These are phyloP conservation scores for Ophiocordyceps camponoti-leonardi DNA, from an alignment of 2,329 filamentous ascomycete genomes.

Conservation along the genomic window DNA sequence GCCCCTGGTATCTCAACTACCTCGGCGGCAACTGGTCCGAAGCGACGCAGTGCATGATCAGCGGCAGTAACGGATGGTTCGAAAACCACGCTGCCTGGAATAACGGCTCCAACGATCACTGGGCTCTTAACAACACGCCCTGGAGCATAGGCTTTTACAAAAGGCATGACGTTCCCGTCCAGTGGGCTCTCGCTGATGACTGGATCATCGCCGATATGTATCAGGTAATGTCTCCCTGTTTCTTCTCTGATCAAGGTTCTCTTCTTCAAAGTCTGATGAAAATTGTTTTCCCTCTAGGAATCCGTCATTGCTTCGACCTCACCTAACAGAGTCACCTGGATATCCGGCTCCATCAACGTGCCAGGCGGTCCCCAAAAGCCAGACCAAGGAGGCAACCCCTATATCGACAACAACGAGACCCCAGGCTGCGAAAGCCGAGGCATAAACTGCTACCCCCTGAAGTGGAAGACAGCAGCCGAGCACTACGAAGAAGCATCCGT, in stretches of 20 bases:
- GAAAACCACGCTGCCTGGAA: conserved; percentile 35
- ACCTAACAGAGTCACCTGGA: conserved; percentile 33
- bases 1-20: conserved; percentile 38
- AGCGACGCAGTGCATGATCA: conserved; percentile 35
- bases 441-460: conserved; percentile 34
- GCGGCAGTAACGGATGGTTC: conserved; percentile 32
- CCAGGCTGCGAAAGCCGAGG: conserved; percentile 22
- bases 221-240: conserved; percentile 8
- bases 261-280: too few relatives aligned
- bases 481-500: conserved; percentile 28
- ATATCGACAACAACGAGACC: conserved; percentile 32
- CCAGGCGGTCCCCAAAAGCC: conserved; percentile 24
- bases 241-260: too few relatives aligned
- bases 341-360: conserved; percentile 32
- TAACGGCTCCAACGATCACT: conserved; percentile 30
- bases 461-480: conserved; percentile 34
- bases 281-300: too few relatives aligned
- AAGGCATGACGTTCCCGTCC: conserved; percentile 32
- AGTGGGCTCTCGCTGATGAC: conserved; percentile 35
- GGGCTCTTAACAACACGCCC: conserved; percentile 34
- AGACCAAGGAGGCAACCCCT: conserved; percentile 23
- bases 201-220: conserved; percentile 41
- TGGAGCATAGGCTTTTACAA: conserved; percentile 34
- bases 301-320: conserved; percentile 32
- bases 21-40: conserved; percentile 29